Evolutionary conservation across 1,284 basidiomycete genomes (phyloP).

Genomic region (Sporisorium scitamineum): DNA sequence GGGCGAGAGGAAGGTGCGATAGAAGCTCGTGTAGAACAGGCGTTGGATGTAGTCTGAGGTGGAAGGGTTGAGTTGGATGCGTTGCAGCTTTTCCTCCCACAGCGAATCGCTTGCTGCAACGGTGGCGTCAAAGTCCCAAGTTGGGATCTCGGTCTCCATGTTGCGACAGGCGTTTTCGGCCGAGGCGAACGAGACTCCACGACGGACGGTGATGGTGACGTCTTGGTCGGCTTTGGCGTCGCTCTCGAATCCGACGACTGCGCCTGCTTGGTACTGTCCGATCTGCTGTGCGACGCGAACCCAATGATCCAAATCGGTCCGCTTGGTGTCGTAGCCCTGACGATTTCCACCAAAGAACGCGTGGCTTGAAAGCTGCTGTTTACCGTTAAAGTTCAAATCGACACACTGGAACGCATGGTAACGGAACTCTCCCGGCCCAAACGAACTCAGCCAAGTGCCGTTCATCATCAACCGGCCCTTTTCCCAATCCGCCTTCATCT

Average conservation of each 20-base stretch:
- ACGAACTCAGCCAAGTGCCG: conserved; percentile 54
- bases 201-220: conserved; percentile 46
- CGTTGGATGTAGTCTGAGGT: conserved; percentile 53
- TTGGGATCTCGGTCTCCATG: conserved; percentile 55
- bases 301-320: conserved; percentile 39
- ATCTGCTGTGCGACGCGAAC: conserved; percentile 43
- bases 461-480: conserved; percentile 54
- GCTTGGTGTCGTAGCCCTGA: conserved; percentile 53
- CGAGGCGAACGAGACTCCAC: conserved; percentile 55
- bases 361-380: conserved; percentile 46
- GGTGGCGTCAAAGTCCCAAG: conserved; percentile 52
- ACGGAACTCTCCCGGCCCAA: conserved; percentile 40
- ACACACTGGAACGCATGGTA: conserved; percentile 58
- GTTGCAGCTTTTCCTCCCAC: conserved; percentile 62
- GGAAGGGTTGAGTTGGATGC: conserved; percentile 47
- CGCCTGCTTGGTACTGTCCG: conserved; percentile 57
- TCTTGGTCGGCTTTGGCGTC: conserved; percentile 11
- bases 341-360: conserved; percentile 60
- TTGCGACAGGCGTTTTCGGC: conserved; percentile 60
- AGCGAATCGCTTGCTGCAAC: conserved; percentile 29
- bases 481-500: conserved; percentile 45
- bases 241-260: conserved; percentile 42
- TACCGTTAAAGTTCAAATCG: conserved; percentile 50
- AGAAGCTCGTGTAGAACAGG: conserved; percentile 61
- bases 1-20: conserved; percentile 62